Base-by-base conservation (phyloP, 257 asterid genomes). In the Pogostemon cablin region DNA sequence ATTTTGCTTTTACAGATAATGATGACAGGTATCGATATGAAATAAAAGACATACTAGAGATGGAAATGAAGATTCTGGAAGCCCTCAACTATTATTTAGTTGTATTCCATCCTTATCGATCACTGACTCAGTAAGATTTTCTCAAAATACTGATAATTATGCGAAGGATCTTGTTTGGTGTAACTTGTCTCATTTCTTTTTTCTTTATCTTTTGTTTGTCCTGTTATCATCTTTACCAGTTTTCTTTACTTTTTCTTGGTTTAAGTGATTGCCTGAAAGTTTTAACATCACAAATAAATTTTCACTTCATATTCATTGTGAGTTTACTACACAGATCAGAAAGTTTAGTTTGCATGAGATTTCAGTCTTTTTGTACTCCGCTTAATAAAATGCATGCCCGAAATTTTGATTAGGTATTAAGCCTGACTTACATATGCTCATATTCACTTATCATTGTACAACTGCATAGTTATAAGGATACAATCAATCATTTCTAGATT, bases 61-160 rank as follows among this genome's bases (percentile, higher is more conserved):
- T 91, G 99, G 99, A 93, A 84, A 93, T 93, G 99, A 91, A 88
- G 81, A 80, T 93, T 74, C 76, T 93, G 91, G 99, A 93, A 85
- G 99, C 95, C 67, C 87, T 93, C 43, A 82, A 89, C 84, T 93
- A 93, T 75, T 91, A 93, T 69, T 83, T 93, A 81, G 93, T 93
- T 68, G 90, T 93, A 40, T 91, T 79, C 83, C 99, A 93, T 82
- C 99, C 97, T 72, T 91, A 93, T 75, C 90, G 88, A 62, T 81
- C 88, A 69, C 75, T 93, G 58, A 58, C 96, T 64, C 88, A 81
- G 99, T 91, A 89, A 89, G 99, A 72, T 17, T 59, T 17, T 62
- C 71, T 55, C 38, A 54, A 50, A 57, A 58, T 65, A 40, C 7
- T 17, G 44, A 59, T 57, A 52, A 58, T 53, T 67, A 11, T 59